phyloP scores from a whole-genome alignment of 805 yeast genomes.

The Candida mattraensis region DNA sequence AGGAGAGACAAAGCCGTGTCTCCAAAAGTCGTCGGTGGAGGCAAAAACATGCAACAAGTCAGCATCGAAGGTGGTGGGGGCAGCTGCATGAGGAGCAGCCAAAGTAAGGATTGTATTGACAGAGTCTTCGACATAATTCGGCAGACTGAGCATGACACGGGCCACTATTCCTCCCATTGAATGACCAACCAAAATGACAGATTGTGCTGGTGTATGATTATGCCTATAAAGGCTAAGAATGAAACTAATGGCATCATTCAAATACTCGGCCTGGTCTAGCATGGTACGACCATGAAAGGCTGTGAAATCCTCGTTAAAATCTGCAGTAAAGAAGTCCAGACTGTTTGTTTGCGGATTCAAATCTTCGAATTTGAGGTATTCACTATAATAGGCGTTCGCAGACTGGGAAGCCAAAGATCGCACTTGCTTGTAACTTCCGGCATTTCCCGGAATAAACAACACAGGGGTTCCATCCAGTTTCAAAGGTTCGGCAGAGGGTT shows the following conservation, averaged over 20 bases:
- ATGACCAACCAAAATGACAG: constrained; percentile 83
- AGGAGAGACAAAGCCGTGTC: constrained; percentile 47
- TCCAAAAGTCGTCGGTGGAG: constrained; percentile 79
- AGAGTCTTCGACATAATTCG: constrained; percentile 69
- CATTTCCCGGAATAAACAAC: constrained; percentile 94
- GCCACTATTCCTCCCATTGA: constrained; percentile 99
- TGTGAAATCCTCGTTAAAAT: constrained; percentile 93
- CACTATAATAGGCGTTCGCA: constrained; percentile 52
- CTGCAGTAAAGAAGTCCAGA: constrained; percentile 87
- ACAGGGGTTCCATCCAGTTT: constrained; percentile 75
- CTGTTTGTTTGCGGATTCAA: constrained; percentile 39
- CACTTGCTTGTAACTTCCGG: constrained; percentile 89
- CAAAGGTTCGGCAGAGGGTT: constrained; percentile 26
- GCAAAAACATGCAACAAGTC: constrained; percentile 76
- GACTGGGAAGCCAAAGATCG: constrained; percentile 88
- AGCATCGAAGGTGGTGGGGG: constrained; percentile 93
- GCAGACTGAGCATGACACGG: constrained; percentile 75
- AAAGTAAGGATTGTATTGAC: constrained; percentile 83
- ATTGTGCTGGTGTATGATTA: constrained; percentile 34
- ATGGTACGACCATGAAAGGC: constrained; percentile 95
- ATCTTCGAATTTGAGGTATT: constrained; percentile 25
- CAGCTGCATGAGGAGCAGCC: constrained; percentile 88
- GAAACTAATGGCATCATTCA: constrained; percentile 82
- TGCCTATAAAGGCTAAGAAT: constrained; percentile 66
- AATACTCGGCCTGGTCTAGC: constrained; percentile 88